Evolutionary conservation across 176 grass and related monocot species (phyloP).

Genomic region (Zoysia pacifica): DNA sequence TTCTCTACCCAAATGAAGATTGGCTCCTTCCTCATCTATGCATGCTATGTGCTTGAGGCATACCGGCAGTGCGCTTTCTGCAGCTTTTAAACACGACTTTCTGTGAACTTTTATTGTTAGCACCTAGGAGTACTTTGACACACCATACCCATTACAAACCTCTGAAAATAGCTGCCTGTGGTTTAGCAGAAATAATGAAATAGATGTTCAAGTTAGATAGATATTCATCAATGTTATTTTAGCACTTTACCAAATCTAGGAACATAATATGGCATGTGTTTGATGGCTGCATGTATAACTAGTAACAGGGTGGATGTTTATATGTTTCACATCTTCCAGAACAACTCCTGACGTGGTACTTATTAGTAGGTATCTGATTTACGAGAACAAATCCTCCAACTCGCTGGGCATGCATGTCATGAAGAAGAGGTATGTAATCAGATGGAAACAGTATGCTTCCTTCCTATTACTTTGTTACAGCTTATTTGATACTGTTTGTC

Average conservation of each 20-base stretch:
- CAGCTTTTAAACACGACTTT: conserved; percentile 5
- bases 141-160: neutral
- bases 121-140: neutral
- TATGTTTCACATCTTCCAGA: neutral
- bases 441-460: neutral
- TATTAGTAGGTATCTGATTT: conserved; percentile 38
- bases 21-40: conserved; percentile 2
- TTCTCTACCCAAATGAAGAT: neutral
- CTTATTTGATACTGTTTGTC: neutral
- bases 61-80: neutral
- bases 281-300: neutral
- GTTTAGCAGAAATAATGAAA: conserved; percentile 3
- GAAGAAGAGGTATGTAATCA: conserved; percentile 39
- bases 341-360: conserved; percentile 1
- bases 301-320: neutral
- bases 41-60: neutral
- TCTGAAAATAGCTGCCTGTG: neutral
- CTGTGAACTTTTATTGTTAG: neutral
- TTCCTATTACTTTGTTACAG: neutral
- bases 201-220: neutral
- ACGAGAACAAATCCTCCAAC: conserved; percentile 48
- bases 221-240: neutral
- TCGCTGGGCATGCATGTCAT: conserved; percentile 29
- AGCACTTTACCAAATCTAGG: neutral
- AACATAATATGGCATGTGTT: neutral